Base-by-base conservation (phyloP, 257 asterid genomes). In the Penstemon barbatus region DNA sequence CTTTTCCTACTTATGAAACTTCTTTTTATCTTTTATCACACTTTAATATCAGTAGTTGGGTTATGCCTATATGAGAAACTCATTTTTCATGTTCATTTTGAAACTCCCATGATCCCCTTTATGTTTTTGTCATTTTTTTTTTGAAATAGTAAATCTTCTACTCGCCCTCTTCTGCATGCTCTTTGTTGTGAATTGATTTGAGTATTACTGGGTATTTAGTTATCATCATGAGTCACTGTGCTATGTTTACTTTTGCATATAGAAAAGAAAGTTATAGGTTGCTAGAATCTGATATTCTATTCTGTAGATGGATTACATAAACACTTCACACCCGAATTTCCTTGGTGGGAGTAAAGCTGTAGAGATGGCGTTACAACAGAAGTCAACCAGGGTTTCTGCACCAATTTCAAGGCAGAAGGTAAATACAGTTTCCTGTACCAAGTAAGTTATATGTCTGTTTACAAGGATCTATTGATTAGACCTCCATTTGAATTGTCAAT, bases 311-410 rank as follows among this genome's bases (percentile, higher is more conserved):
- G 96, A 92, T 77, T 92, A 83, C 82, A 83, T 92, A 70, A 92
- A 92, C 78, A 92, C 98, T 53, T 92, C 98, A 62, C 92, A 92
- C 79, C 86, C 95, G 66, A 85, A 85, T 84, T 92, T 92, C 71
- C 61, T 92, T 76, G 97, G 98, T 60, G 98, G 98, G 63, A 85
- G 85, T 78, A 89, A 83, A 83, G 98, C 98, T 68, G 71, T 89
- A 44, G 98, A 89, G 84, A 75, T 66, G 65, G 98, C 97, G 43
- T 43, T 65, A 44, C 91, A 87, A 55, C 92, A 82, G 70, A 87
- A 82, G 82, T 81, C 91, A 41, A 74, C 91, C 52, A 79, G 79
- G 76, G 61, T 74, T 65, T 52, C 84, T 52, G 75, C 80, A 10
- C 71, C 95, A 46, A 25, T 72, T 74, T 72, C 84, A 6, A 83